phyloP scores from a whole-genome alignment of 2,329 filamentous ascomycete species.

The Neofusicoccum sp. region DNA sequence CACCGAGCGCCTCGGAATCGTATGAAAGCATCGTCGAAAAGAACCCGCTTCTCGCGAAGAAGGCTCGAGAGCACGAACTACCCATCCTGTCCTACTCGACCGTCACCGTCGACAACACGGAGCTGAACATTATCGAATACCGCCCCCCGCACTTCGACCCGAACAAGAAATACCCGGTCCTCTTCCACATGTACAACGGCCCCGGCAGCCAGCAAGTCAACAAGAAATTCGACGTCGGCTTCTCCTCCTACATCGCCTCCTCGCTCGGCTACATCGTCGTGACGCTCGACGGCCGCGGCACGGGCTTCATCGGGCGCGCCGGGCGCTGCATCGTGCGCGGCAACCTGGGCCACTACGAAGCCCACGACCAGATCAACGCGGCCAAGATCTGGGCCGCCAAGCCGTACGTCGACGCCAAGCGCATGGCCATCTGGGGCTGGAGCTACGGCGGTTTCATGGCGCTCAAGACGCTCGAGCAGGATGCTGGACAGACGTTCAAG shows the following conservation, averaged over 20 bases:
- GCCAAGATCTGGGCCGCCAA: conserved; percentile 82
- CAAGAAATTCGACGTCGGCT: conserved; percentile 81
- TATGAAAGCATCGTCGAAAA: conserved; percentile 77
- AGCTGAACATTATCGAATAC: conserved; percentile 76
- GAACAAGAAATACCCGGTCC: conserved; percentile 84
- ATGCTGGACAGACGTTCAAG: conserved; percentile 85
- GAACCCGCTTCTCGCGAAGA: conserved; percentile 70
- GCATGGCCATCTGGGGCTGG: conserved; percentile 97
- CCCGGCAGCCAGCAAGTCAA: conserved; percentile 88
- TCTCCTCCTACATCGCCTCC: conserved; percentile 85
- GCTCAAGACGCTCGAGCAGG: conserved; percentile 89
- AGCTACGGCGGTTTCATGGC: conserved; percentile 95
- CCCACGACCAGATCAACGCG: conserved; percentile 86
- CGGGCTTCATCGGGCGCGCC: conserved; percentile 84
- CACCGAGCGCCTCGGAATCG: conserved; percentile 65
- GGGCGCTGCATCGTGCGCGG: conserved; percentile 80
- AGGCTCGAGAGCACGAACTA: conserved; percentile 75
- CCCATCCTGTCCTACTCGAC: conserved; percentile 82
- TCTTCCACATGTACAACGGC: conserved; percentile 94
- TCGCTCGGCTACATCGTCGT: conserved; percentile 90
- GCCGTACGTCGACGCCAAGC: conserved; percentile 77
- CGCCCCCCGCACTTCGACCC: conserved; percentile 86
- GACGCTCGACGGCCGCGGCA: conserved; percentile 91
- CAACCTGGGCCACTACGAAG: conserved; percentile 82
- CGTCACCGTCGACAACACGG: conserved; percentile 78